These are phyloP conservation scores for Lachnellula hyalina DNA, from an alignment of 2,329 filamentous ascomycete genomes.

Conservation along the genomic window DNA sequence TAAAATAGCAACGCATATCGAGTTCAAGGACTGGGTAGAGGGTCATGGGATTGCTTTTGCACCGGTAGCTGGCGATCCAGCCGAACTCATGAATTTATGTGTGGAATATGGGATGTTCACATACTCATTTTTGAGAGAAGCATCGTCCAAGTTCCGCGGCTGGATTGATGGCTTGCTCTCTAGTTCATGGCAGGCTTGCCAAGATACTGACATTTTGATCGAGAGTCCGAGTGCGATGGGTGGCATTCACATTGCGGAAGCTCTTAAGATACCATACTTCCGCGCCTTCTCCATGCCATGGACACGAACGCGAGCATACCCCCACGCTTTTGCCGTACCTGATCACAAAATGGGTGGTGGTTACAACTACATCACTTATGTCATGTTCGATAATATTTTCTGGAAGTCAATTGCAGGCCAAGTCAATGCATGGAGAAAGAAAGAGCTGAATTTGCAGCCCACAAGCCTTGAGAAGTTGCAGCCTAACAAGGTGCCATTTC, in stretches of 20 bases:
- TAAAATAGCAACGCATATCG: conserved; percentile 84
- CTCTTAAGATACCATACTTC: conserved; percentile 89
- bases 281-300: conserved; percentile 98
- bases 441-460: conserved; percentile 68
- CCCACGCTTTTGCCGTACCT: conserved; percentile 90
- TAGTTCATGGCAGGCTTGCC: conserved; percentile 77
- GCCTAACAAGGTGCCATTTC: conserved; percentile 93
- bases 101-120: conserved; percentile 98
- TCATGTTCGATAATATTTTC: conserved; percentile 94
- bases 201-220: conserved; percentile 83
- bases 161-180: conserved; percentile 88
- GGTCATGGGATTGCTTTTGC: conserved; percentile 92
- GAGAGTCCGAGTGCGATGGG: conserved; percentile 97
- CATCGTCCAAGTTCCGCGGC: conserved; percentile 80
- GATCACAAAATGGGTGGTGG: conserved; percentile 91
- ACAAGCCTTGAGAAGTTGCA: conserved; percentile 89
- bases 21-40: conserved; percentile 86
- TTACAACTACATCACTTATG: conserved; percentile 93
- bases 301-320: conserved; percentile 92
- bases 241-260: conserved; percentile 95
- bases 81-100: conserved; percentile 90
- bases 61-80: conserved; percentile 83
- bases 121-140: conserved; percentile 81
- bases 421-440: conserved; percentile 88
- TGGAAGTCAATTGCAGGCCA: conserved; percentile 91